Evolutionary conservation across 1,139 yeast species (phyloP).

Genomic region (Hanseniaspora gamundiae): DNA sequence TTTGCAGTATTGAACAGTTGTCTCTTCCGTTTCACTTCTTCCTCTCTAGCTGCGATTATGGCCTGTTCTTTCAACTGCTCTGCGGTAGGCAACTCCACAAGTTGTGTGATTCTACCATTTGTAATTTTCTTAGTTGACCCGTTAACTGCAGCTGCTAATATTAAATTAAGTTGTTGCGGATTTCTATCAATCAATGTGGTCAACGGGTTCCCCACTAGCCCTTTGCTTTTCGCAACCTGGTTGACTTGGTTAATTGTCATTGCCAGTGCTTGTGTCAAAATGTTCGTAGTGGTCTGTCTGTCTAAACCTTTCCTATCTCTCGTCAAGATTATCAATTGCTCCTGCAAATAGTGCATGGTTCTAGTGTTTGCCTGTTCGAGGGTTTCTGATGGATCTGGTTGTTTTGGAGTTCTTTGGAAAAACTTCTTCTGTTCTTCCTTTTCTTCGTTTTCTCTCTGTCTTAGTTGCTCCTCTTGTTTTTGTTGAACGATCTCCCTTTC

Average conservation of each 20-base stretch:
- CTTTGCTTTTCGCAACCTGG: slow-evolving; percentile 76
- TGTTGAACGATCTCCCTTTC: slow-evolving; percentile 63
- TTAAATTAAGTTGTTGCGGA: slow-evolving; percentile 75
- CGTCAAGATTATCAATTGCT: slow-evolving; percentile 55
- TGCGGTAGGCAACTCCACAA: slow-evolving; percentile 24
- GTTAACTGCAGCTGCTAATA: slow-evolving; percentile 71
- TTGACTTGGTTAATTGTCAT: slow-evolving; percentile 86
- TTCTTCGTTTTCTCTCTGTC: slow-evolving; percentile 42
- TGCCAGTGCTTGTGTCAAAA: slow-evolving; percentile 84
- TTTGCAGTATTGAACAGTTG: neutral
- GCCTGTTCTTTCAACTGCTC: slow-evolving; percentile 9
- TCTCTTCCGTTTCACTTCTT: slow-evolving; percentile 1
- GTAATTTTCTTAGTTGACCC: slow-evolving; percentile 61
- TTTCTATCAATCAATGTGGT: slow-evolving; percentile 75
- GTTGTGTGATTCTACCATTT: slow-evolving; percentile 30
- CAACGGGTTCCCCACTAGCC: slow-evolving; percentile 70
- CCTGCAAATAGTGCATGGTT: slow-evolving; percentile 46
- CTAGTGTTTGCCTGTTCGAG: slow-evolving; percentile 25
- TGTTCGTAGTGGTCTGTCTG: slow-evolving; percentile 62
- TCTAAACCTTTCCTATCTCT: slow-evolving; percentile 60
- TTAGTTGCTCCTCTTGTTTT: slow-evolving; percentile 53
- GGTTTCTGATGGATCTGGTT: slow-evolving; percentile 25
- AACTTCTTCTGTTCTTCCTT: slow-evolving; percentile 26
- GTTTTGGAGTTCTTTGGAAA: slow-evolving; percentile 13
- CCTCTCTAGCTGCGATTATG: slow-evolving; percentile 9